Evolutionary conservation across 257 asterid species (phyloP), one percentile per base, ranked within the genome.

Genomic region (Striga asiatica): DNA sequence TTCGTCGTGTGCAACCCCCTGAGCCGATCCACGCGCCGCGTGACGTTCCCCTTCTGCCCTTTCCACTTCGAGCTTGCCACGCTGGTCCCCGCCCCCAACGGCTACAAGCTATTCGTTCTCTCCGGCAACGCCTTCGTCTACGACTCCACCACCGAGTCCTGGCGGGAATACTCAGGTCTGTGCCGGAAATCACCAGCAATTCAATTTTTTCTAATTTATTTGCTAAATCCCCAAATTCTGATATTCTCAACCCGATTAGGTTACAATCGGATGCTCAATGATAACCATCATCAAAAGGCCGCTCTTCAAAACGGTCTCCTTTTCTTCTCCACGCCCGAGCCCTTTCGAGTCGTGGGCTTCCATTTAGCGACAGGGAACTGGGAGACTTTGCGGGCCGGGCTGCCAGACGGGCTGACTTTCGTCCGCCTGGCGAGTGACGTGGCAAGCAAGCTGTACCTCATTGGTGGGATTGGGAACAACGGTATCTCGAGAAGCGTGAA

Each of bases 401-500:
- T 78, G 5, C 83, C 89, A 10, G 20, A 7, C 2, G 71, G 65
- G 5, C 72, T 82, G 28, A 73, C 76, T 2, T 85, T 85, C 64
- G 75, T 50, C 0, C 73, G 89, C 21, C 37, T 85, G 58, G 82
- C 58, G 2, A 74, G 81, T 34, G 80, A 71, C 9, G 81, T 72
- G 0, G 66, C 28, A 10, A 39, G 39, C 48, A 78, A 62, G 50
- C 12, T 85, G 42, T 85, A 70, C 76, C 3, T 85, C 75, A 45
- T 82, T 4, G 93, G 93, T n/a, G 95, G 95, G 34, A 69, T 71
- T 6, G 95, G 95, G 12, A 43, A 19, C 0, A 65, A 65, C 51
- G 95, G 93, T 62, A 85, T 85, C 9, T 78, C 89, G 21, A 76
- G 81, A 42, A 82, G 81, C 14, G 63, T 85, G 62, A 85, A 73